Evolutionary conservation across 768 basidiomycete genomes (phyloP), one percentile per base, ranked within the genome.

Genomic region (Trametes maxima): DNA sequence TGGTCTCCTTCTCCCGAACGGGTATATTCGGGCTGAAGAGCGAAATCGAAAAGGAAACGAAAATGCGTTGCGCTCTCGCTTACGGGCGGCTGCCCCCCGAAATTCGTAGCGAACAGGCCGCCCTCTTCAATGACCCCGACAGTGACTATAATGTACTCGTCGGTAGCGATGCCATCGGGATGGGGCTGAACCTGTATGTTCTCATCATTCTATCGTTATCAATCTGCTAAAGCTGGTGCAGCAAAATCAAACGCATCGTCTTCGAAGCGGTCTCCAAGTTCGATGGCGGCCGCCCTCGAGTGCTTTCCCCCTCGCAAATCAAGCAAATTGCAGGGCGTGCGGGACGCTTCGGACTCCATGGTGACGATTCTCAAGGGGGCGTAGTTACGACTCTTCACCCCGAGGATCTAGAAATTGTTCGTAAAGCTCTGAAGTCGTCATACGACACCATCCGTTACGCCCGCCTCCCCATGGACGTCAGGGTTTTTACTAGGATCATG

Each of bases 291-390:
- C 65, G 65, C 16, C 70, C 75, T 61, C 63, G 21, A 4, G 72
- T 74, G 0, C 78, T 98, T 5, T 84, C 90, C 0, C 72, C 82
- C 3, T 91, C 94, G 0, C 87, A 90, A 65, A 84, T 92, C 71
- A 97, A 97, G 72, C 96, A 98, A 72, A 97, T 98, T 48, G 95
- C 90, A 1, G 95, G 95, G 6, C 85, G 96, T 42, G 95, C 96
- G 0, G 96, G 95, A 13, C 89, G 96, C 2, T 98, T 84, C 72
- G 92, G 92, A 2, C 73, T 90, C 44, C 85, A 88, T 28, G 75
- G 70, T 22, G 70, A 69, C 36, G 76, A 78, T 40, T 67, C 66
- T 57, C 72, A 81, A 0, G 83, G 81, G 7, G 94, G 95, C 22
- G 79, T 81, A 35, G 89, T 86, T 8, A 95, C 94, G 0, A 90